Percentiles rank a stretch among this genome's conserved stretches.
These are phyloP conservation scores for Pseudonitzschia multistriata DNA, from an alignment of 108 stramenopile species.

Conservation along the genomic window DNA sequence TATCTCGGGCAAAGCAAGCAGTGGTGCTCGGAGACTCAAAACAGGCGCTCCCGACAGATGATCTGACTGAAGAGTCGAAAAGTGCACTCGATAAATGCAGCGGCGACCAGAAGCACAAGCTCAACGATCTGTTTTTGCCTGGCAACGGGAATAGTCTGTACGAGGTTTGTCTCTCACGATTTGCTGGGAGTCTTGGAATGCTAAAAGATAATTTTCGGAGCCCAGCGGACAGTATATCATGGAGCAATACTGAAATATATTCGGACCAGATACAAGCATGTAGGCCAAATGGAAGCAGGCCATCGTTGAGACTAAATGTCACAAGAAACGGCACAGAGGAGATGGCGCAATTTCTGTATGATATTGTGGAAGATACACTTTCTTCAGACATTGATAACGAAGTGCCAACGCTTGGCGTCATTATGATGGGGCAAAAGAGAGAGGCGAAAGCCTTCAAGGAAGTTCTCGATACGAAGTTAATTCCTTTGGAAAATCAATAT, in stretches of 20 bases:
- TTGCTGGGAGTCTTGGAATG: not conserved
- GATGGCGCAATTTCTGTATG: not conserved
- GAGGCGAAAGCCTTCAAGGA: constrained; percentile 7
- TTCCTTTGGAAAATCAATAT: constrained; percentile 6
- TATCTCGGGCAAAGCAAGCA: not conserved
- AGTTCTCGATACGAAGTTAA: constrained; percentile 5
- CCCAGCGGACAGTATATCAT: constrained; percentile 9
- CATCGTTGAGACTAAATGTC: not conserved
- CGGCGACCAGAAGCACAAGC: not conserved
- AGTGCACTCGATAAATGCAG: not conserved
- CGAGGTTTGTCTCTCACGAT: constrained; percentile 3
- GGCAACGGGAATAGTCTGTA: constrained; percentile 5
- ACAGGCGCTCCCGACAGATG: not conserved
- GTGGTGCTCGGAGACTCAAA: not conserved
- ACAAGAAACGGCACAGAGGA: constrained; percentile 3
- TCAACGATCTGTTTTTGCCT: not conserved
- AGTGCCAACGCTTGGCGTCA: constrained; percentile 15
- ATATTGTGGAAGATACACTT: not conserved
- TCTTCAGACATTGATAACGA: not conserved
- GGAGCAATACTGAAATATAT: constrained; percentile 16
- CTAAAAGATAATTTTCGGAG: constrained; percentile 27
- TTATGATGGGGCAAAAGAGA: constrained; percentile 8
- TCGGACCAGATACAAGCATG: constrained; percentile 3
- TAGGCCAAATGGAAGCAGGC: not conserved
- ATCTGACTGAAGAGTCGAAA: not conserved